Base-by-base conservation (phyloP, 768 basidiomycete species). In the Boletus rubroflammeus region DNA sequence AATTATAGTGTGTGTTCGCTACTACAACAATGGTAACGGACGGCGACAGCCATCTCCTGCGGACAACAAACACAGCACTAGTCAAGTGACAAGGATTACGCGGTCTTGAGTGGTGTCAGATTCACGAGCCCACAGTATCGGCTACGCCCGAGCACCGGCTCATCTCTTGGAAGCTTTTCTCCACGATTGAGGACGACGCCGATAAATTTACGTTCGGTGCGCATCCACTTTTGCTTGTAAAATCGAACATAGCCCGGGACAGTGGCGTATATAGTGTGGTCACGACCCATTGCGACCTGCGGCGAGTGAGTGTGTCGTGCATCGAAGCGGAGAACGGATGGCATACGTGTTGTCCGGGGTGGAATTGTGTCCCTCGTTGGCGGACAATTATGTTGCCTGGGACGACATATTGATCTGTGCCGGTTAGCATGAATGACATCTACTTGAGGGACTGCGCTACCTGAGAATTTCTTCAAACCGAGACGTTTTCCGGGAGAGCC, bases 351-450 rank as follows among this genome's bases (percentile, higher is more conserved):
- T 93, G 94, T 1, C 95, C 96, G 5, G 96, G 85, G 67, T 96
- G 93, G 74, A 97, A 96, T 47, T 87, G 77, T 0, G 89, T 88
- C 9, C 97, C 97, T 59, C 97, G 81, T 71, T 99, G 97, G 42
- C 97, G 82, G 31, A 98, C 85, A 67, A 99, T 90, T 62, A 99
- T 98, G 75, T 96, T 92, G 40, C 97, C 97, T 9, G 97, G 92
- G 25, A 90, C 81, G 25, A 98, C 94, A 72, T 80, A 82, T 72
- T 98, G 87, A 67, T 97, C 96, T 98, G 56, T 44, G 31, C 17
- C 6, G 25, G 58, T 58, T 56, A 61, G 56, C 54, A 39, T 11
- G 51, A 42, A 48, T 47, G 23, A 50, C 34, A 19, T 10, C 3
- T 36, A 50, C 34, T 34, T n/a, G 52, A 35, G 17, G 17, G 6